Evolutionary conservation across 164 flowering plant genomes (phyloP), one percentile per base, ranked within the genome.

Genomic region (Liriodendron chinense): DNA sequence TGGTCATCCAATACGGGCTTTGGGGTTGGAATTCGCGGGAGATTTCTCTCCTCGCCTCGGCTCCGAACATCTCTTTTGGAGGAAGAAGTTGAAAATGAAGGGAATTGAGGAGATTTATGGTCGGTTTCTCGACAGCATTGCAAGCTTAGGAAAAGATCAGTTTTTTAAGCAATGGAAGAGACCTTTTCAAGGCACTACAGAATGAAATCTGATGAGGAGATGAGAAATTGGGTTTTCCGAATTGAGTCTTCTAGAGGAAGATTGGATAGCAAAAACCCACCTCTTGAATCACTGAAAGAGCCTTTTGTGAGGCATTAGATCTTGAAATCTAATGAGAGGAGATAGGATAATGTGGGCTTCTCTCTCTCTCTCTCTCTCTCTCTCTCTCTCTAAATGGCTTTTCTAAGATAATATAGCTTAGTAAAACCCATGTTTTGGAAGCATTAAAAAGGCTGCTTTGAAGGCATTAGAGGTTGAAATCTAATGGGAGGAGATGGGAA

Each of bases 1-100:
- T 90, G 6, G 90, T 92, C 84, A 89, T 87, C 80, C 83, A 83
- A 61, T 85, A 83, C 65, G 85, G 83, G 10, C 90, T 79, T 68
- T 83, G 88, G n/a, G 91, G 72, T 56, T 90, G 89, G 25, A 86
- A 82, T 20, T 93, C 98, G 50, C 85, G 78, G 16, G 89, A 75
- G 49, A 89, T 48, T 22, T 90, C 93, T 26, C 87, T 84, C 59
- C 59, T 12, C 74, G 83, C 80, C 28, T 85, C 85, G 9, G 86
- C 83, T 64, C 89, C 90, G 79, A 77, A 83, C 97, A 91, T 92
- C 75, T 80, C 78, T 64, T 22, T 64, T 23, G 59, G 59, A 13
- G 18, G 59, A 16, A 53, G 59, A 10, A 53, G 13, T 53, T 12
- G 16, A 16, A 53, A 53, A 53, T 53, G 59, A 53, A 53, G 59